Evolutionary conservation across 768 basidiomycete genomes (phyloP), one percentile per base, ranked within the genome.

Genomic region (Hemileccinum rubropunctum): DNA sequence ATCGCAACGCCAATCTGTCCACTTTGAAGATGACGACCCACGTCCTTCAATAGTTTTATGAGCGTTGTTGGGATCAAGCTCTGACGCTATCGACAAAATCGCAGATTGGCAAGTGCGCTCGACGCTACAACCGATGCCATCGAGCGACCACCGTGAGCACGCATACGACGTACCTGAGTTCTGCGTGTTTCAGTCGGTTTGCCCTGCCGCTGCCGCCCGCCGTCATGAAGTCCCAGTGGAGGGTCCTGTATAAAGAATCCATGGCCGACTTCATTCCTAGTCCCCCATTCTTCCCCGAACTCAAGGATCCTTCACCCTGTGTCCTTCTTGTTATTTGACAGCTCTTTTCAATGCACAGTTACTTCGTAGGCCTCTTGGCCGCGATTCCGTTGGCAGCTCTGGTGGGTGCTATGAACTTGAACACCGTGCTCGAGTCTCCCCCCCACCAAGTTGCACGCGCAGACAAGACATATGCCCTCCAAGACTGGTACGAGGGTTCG

Each of bases 401-500:
- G 42, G 69, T 60, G 17, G 57, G 65, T 58, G 58, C 65, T 33
- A 56, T 54, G n/a, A n/a, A n/a, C n/a, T n/a, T n/a, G n/a, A 13
- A 1, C 36, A 46, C 58, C 33, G 42, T 45, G 14, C 21, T 15
- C 18, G 47, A 48, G 28, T 63, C 64, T 47, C 65, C 5, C 8
- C 53, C n/a, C 27, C 3, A 50, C 3, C 3, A 23, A 23, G 23
- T 23, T 23, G 23, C 8, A 9, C 28, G 28, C 9, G 28, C 11
- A 46, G 60, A 47, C 42, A 57, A 58, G 34, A 58, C 58, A 4
- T 79, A 72, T 62, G 42, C 39, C 12, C 33, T 76, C 36, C 40
- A 65, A 13, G 69, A 77, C 37, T 50, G 53, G 21, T 76, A 70
- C 51, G 53, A 69, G 33, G 83, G 80, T 6, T 14, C 74, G 6